These are phyloP conservation scores for Rhodotorula sp. DNA, from an alignment of 1,284 basidiomycete species.

Conservation along the genomic window DNA sequence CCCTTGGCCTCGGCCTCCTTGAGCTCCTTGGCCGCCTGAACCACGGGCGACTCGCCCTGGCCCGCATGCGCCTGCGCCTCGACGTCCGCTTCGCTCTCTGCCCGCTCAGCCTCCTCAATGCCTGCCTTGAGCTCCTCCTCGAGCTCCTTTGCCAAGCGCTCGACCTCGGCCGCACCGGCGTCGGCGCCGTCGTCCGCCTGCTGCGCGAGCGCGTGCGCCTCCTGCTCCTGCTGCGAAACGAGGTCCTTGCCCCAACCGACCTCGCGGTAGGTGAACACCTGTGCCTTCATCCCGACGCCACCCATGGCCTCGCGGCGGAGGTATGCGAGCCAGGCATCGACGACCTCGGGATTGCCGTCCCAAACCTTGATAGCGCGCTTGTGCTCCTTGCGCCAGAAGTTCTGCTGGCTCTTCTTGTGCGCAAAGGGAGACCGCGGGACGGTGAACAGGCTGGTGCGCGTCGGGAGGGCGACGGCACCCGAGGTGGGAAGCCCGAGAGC, in stretches of 20 bases:
- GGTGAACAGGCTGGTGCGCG: constrained; percentile 78
- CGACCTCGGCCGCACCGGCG: background rate
- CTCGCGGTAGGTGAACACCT: constrained; percentile 72
- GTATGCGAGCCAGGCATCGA: constrained; percentile 82
- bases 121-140: constrained; percentile 14
- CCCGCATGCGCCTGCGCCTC: constrained; percentile 2
- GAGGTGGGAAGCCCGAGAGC: constrained; percentile 81
- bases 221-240: constrained; percentile 7
- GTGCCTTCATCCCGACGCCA: constrained; percentile 82
- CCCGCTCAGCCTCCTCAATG: constrained; percentile 13
- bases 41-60: background rate
- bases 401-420: constrained; percentile 94
- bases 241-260: constrained; percentile 55
- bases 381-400: constrained; percentile 84
- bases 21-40: constrained; percentile 11
- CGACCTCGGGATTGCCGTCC: constrained; percentile 77
- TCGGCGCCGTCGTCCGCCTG: background rate
- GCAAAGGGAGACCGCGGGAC: constrained; percentile 84
- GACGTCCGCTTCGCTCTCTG: background rate
- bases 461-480: constrained; percentile 69
- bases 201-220: constrained; percentile 8
- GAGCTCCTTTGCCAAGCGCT: constrained; percentile 4
- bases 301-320: constrained; percentile 73
- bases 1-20: constrained; percentile 4
- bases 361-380: constrained; percentile 85